A percentile compares a stretch with the other conserved stretches of the same genome.
Evolutionary conservation across 1,139 yeast species (phyloP).

Genomic region (Zygosaccharomyces sapae): DNA sequence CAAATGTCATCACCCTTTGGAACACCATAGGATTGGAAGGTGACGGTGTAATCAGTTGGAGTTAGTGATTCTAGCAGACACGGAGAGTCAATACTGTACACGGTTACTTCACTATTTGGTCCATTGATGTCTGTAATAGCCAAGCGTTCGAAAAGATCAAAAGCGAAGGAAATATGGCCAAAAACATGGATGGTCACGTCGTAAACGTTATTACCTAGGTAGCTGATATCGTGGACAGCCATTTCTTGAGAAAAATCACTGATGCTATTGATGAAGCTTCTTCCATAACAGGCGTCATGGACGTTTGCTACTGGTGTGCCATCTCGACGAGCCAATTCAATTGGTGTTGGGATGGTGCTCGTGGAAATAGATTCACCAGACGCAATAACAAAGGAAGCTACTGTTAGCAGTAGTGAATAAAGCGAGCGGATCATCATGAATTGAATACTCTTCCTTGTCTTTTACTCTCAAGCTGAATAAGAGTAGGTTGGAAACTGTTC

Average conservation of each 20-base stretch:
- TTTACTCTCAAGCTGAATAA: neutral
- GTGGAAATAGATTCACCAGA: neutral
- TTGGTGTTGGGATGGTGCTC: neutral
- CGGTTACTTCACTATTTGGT: conserved; percentile 25
- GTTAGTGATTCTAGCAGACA: neutral
- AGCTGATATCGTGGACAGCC: conserved; percentile 18
- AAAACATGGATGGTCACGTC: conserved; percentile 32
- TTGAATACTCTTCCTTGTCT: neutral
- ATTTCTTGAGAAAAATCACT: conserved; percentile 26
- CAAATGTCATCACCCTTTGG: conserved; percentile 17
- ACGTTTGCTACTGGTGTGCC: neutral
- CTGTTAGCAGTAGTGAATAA: neutral
- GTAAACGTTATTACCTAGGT: conserved; percentile 22
- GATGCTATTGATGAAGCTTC: neutral
- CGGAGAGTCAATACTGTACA: conserved; percentile 27
- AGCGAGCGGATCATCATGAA: neutral
- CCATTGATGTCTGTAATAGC: conserved; percentile 30
- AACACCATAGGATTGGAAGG: conserved; percentile 25
- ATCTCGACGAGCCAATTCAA: neutral
- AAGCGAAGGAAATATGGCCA: conserved; percentile 21
- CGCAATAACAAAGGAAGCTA: neutral
- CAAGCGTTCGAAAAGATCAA: conserved; percentile 27
- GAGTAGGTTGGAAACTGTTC: too few relatives aligned
- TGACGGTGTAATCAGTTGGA: conserved; percentile 33
- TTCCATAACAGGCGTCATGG: neutral